Conservation (phyloP, 176 grass and related monocot species). For the Dactylis glomerata region DNA sequence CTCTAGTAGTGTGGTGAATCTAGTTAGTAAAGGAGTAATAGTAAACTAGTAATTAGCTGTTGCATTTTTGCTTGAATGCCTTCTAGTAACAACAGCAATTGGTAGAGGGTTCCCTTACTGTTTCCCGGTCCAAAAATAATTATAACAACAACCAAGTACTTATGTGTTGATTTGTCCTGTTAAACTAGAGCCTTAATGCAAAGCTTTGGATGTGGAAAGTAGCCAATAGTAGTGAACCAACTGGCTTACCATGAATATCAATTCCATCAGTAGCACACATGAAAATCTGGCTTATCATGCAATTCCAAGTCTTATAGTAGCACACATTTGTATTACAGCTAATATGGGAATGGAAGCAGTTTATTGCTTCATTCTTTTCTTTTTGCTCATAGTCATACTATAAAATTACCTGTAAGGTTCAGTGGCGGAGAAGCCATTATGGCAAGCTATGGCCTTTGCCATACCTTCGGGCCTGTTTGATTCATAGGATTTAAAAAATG, state of each 20-base stretch:
- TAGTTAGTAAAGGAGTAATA: background rate
- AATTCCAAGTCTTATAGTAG: background rate
- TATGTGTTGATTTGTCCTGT: background rate
- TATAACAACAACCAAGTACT: no score
- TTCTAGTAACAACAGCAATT: background rate
- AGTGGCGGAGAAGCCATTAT: no score
- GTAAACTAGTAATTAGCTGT: background rate
- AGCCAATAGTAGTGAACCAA: background rate
- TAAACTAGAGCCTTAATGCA: background rate
- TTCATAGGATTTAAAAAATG: no score
- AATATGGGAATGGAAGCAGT: background rate
- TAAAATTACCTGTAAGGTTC: background rate
- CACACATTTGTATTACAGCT: background rate
- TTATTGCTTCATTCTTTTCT: background rate
- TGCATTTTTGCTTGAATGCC: conserved; percentile 11
- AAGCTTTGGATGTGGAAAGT: background rate
- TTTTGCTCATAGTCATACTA: background rate
- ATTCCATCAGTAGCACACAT: background rate
- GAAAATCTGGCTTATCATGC: background rate
- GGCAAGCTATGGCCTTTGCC: no score
- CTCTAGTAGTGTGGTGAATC: background rate
- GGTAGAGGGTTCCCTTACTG: no score
- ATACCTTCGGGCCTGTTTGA: no score
- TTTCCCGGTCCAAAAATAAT: no score
- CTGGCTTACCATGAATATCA: background rate